Conservation (phyloP, 805 yeast genomes). For the Pichia nakasei region DNA sequence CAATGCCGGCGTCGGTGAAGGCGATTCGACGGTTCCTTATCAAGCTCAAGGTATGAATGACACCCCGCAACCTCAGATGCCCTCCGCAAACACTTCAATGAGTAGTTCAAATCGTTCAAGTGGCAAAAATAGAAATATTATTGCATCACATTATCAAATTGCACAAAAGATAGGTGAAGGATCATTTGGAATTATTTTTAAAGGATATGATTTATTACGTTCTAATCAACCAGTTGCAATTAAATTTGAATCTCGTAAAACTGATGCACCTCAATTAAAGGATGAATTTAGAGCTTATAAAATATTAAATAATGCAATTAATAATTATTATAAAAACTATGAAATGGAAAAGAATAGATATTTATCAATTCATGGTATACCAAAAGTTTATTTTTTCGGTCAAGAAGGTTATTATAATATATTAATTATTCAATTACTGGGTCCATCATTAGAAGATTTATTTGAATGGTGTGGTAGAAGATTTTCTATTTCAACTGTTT, state of each 20-base stretch:
- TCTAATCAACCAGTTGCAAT: slow-evolving; percentile 59
- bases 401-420: slow-evolving; percentile 80
- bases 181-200: slow-evolving; percentile 77
- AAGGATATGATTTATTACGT: slow-evolving; percentile 65
- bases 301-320: slow-evolving; percentile 49
- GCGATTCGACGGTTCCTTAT: too few relatives aligned
- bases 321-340: slow-evolving; percentile 22
- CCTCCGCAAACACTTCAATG: background rate
- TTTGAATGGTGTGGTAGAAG: slow-evolving; percentile 84
- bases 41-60: too few relatives aligned
- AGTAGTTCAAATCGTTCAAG: background rate
- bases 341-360: slow-evolving; percentile 16
- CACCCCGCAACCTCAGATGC: too few relatives aligned
- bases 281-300: slow-evolving; percentile 77
- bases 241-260: slow-evolving; percentile 67
- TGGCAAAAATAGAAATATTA: slow-evolving; percentile 21
- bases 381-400: slow-evolving; percentile 78
- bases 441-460: slow-evolving; percentile 75
- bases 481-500: slow-evolving; percentile 64
- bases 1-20: too few relatives aligned
- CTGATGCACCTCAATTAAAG: slow-evolving; percentile 76
- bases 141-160: slow-evolving; percentile 62
- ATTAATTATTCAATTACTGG: slow-evolving; percentile 68
- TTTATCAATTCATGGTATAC: slow-evolving; percentile 47
- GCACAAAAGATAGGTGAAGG: slow-evolving; percentile 87